Conservation (phyloP, 495 filamentous ascomycete species). For the Jackrogersella minutella region DNA sequence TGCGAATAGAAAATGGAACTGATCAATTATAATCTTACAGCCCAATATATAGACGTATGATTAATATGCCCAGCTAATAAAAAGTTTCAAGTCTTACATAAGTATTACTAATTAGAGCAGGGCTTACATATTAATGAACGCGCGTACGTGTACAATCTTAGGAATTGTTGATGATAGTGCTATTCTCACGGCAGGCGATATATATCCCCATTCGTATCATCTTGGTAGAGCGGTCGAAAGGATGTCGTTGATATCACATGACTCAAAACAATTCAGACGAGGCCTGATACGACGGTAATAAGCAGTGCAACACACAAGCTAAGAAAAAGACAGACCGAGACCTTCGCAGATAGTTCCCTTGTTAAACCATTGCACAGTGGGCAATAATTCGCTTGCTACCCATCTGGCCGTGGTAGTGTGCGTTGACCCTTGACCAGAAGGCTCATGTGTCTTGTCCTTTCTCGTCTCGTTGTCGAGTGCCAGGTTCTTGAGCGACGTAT, state of each 20-base stretch:
- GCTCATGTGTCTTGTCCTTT: constrained; percentile 48
- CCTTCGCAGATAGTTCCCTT: constrained; percentile 61
- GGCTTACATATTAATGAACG: no score
- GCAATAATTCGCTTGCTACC: constrained; percentile 68
- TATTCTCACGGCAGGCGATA: neutral
- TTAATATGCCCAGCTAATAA: no score
- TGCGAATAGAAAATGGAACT: no score
- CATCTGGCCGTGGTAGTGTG: constrained; percentile 80
- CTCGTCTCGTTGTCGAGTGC: constrained; percentile 38
- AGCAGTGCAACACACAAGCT: neutral
- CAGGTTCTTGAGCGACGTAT: constrained; percentile 35
- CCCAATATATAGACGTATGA: no score
- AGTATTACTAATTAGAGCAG: no score
- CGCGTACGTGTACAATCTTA: no score
- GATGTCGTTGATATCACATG: constrained; percentile 1
- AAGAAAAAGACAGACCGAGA: constrained; percentile 45
- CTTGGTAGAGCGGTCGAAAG: neutral
- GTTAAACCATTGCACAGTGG: constrained; percentile 60
- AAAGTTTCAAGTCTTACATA: no score
- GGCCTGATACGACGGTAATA: neutral
- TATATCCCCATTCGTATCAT: neutral
- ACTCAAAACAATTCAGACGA: neutral
- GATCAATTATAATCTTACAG: no score
- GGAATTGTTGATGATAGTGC: neutral
- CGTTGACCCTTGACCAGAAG: constrained; percentile 65